phyloP scores from a whole-genome alignment of 306 rosid genomes.

The Prunus armeniaca region DNA sequence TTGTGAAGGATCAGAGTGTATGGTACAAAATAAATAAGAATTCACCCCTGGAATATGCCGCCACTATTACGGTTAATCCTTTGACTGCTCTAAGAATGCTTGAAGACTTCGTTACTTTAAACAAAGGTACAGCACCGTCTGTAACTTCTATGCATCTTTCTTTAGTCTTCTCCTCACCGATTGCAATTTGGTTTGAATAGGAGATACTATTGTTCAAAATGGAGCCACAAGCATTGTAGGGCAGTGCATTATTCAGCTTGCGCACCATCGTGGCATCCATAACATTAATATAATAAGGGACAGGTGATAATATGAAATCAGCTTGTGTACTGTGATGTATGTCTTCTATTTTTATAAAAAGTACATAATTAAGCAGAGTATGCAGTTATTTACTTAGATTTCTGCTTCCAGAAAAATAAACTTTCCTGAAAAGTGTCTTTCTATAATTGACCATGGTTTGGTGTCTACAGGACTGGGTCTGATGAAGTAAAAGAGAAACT shows the following conservation, averaged over 20 bases:
- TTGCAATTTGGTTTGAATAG: slow-evolving; percentile 35
- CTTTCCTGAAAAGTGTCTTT: neutral
- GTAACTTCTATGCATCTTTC: neutral
- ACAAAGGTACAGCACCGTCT: slow-evolving; percentile 46
- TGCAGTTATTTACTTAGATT: neutral
- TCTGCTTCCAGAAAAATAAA: neutral
- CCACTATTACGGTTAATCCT: slow-evolving; percentile 84
- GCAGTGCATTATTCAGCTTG: slow-evolving; percentile 92
- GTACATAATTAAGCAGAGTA: neutral
- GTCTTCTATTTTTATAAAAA: neutral
- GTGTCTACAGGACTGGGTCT: slow-evolving; percentile 59
- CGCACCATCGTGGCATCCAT: slow-evolving; percentile 61
- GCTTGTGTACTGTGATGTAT: slow-evolving; percentile 2
- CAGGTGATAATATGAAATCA: slow-evolving; percentile 50
- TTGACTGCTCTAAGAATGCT: slow-evolving; percentile 88
- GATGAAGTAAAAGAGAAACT: slow-evolving; percentile 79
- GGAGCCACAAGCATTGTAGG: slow-evolving; percentile 99
- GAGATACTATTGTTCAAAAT: slow-evolving; percentile 89
- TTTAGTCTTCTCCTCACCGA: slow-evolving; percentile 1
- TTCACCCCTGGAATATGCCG: slow-evolving; percentile 79
- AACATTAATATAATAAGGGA: slow-evolving; percentile 75
- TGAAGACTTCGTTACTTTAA: slow-evolving; percentile 64
- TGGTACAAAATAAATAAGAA: slow-evolving; percentile 82
- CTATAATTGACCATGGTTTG: slow-evolving; percentile 1
- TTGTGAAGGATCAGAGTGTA: slow-evolving; percentile 66